These are phyloP conservation scores for Trametes sp. DNA, from an alignment of 1,284 basidiomycete genomes.

Conservation along the genomic window DNA sequence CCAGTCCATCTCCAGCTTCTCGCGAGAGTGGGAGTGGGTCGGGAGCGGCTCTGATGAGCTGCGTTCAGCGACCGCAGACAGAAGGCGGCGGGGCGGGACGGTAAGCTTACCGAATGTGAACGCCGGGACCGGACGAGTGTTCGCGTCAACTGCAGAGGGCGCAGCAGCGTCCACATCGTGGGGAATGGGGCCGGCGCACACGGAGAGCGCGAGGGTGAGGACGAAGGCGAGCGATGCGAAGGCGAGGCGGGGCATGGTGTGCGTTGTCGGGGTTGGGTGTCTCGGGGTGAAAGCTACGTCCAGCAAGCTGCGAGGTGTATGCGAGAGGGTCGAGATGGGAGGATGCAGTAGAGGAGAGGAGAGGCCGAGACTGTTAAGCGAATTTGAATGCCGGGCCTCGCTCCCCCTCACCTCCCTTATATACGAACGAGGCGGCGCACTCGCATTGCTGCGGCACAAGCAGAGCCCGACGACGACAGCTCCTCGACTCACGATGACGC, in stretches of 20 bases:
- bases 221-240: slow-evolving; percentile 14
- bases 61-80: neutral
- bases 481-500: slow-evolving; percentile 19
- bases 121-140: neutral
- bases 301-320: neutral
- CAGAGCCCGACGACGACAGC: slow-evolving; percentile 11
- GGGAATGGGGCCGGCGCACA: slow-evolving; percentile 20
- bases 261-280: neutral
- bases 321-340: neutral
- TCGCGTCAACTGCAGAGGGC: neutral
- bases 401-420: neutral
- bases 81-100: too few species aligned
- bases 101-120: neutral
- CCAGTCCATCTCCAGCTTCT: slow-evolving; percentile 24
- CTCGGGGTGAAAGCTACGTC: neutral
- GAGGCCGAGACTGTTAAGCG: neutral
- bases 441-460: neutral
- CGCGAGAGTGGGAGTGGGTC: too few species aligned
- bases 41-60: neutral
- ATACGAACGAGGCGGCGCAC: neutral
- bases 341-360: neutral
- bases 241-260: slow-evolving; percentile 14
- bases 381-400: neutral
- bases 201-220: slow-evolving; percentile 18
- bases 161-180: neutral